A percentile compares a stretch with the other conserved stretches of the same genome.
Conservation (phyloP, 2,329 filamentous ascomycete species). For the Venturia effusa region DNA sequence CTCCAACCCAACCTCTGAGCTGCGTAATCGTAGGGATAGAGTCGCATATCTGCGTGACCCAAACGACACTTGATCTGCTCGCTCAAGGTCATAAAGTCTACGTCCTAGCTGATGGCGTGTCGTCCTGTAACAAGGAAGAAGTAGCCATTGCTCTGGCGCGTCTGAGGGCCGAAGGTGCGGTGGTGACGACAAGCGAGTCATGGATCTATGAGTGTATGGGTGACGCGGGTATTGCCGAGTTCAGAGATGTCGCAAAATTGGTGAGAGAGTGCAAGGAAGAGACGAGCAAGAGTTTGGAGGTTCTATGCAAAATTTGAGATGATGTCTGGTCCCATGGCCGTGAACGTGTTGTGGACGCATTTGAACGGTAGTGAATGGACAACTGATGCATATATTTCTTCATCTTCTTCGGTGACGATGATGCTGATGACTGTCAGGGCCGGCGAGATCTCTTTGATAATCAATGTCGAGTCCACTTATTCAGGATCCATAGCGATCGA, state of each 20-base stretch:
- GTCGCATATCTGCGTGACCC: slow-evolving; percentile 86
- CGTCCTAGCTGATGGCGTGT: slow-evolving; percentile 79
- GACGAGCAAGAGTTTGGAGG: slow-evolving; percentile 58
- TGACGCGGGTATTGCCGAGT: slow-evolving; percentile 63
- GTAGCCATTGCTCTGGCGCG: slow-evolving; percentile 67
- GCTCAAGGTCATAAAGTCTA: slow-evolving; percentile 70
- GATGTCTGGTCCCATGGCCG: neutral
- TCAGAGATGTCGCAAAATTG: slow-evolving; percentile 60
- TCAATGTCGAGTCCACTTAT: too few species aligned
- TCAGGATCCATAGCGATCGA: too few species aligned
- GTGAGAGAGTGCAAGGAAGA: slow-evolving; percentile 66
- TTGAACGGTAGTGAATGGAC: too few species aligned
- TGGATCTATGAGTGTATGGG: slow-evolving; percentile 83
- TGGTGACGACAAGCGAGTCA: slow-evolving; percentile 80
- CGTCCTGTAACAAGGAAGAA: slow-evolving; percentile 75
- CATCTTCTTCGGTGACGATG: too few species aligned
- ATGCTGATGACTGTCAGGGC: too few species aligned
- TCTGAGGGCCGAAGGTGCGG: slow-evolving; percentile 62
- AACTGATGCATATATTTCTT: too few species aligned
- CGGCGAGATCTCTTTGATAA: too few species aligned
- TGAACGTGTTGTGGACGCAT: neutral
- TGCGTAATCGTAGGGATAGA: slow-evolving; percentile 85
- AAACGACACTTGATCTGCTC: slow-evolving; percentile 77
- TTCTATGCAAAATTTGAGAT: slow-evolving; percentile 38
- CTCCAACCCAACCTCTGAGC: slow-evolving; percentile 28